Percentiles rank a stretch among this genome's conserved stretches.
These are phyloP conservation scores for Stephanodiscus minutulus DNA, from an alignment of 108 stramenopile species.

Conservation along the genomic window DNA sequence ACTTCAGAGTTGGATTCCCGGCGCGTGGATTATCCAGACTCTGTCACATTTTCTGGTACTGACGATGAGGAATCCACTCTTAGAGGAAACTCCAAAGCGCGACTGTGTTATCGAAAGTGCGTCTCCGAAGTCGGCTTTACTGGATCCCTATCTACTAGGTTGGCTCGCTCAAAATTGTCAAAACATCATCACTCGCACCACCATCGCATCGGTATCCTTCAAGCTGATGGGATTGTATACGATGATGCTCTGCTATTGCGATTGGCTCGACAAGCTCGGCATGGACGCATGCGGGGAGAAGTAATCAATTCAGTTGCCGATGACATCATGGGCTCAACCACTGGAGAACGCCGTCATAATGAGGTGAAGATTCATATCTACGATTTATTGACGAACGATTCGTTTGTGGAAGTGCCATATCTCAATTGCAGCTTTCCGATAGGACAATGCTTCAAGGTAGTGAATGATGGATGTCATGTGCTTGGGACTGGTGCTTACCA, in stretches of 20 bases:
- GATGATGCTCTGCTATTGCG: constrained; percentile 40
- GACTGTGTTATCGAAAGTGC: constrained; percentile 24
- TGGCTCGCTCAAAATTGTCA: constrained; percentile 1
- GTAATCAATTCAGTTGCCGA: no score
- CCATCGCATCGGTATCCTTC: constrained; percentile 44
- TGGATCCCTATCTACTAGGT: constrained; percentile 1
- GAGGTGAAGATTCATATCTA: constrained; percentile 66
- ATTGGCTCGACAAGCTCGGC: constrained; percentile 37
- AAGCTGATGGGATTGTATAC: constrained; percentile 39
- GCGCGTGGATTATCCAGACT: constrained; percentile 6
- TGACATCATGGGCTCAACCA: not conserved
- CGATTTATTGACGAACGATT: constrained; percentile 66
- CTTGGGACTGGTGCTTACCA: constrained; percentile 86
- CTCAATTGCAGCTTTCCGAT: constrained; percentile 75
- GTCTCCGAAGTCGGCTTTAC: constrained; percentile 31
- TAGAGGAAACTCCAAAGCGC: constrained; percentile 3
- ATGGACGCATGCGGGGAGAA: no score
- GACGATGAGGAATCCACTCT: constrained; percentile 14
- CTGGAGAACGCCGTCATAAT: constrained; percentile 22
- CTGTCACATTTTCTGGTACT: constrained; percentile 26
- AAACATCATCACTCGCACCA: constrained; percentile 8
- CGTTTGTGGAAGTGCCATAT: constrained; percentile 61
- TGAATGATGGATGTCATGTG: constrained; percentile 69
- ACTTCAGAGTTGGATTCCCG: no score
- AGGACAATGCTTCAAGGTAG: constrained; percentile 69